Evolutionary conservation across 2,329 filamentous ascomycete species (phyloP).

Genomic region (Rutstroemia sydowiana): DNA sequence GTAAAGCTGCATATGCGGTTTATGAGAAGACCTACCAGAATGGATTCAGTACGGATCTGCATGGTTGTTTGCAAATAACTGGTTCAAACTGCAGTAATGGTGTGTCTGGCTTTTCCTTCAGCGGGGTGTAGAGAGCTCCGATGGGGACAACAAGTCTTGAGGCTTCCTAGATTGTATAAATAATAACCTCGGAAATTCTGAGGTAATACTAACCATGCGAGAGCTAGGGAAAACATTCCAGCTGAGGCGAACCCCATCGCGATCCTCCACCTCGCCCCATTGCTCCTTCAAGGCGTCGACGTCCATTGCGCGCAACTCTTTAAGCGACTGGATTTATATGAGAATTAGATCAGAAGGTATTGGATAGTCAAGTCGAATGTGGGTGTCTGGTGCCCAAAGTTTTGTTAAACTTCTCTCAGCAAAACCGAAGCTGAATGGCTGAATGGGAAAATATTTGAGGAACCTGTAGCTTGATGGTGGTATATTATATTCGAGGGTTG

Average conservation of each 20-base stretch:
- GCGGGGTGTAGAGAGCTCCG: constrained; percentile 86
- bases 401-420: not conserved
- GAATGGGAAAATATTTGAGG: not conserved
- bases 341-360: not conserved
- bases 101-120: constrained; percentile 89
- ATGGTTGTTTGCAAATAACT: constrained; percentile 92
- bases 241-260: constrained; percentile 89
- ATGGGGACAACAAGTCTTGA: constrained; percentile 93
- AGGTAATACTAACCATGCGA: constrained; percentile 65
- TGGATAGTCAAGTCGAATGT: not conserved
- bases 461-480: not conserved
- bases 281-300: constrained; percentile 29
- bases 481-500: not conserved
- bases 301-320: constrained; percentile 22
- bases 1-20: constrained; percentile 3
- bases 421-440: not conserved
- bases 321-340: not conserved
- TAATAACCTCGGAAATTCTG: constrained; percentile 13
- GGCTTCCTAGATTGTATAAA: constrained; percentile 61
- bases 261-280: constrained; percentile 73
- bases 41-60: constrained; percentile 90
- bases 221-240: constrained; percentile 99
- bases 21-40: constrained; percentile 63
- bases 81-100: constrained; percentile 92
- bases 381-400: not conserved